These are phyloP conservation scores for Salix purpurea DNA, from an alignment of 345 rosid species.

Conservation along the genomic window DNA sequence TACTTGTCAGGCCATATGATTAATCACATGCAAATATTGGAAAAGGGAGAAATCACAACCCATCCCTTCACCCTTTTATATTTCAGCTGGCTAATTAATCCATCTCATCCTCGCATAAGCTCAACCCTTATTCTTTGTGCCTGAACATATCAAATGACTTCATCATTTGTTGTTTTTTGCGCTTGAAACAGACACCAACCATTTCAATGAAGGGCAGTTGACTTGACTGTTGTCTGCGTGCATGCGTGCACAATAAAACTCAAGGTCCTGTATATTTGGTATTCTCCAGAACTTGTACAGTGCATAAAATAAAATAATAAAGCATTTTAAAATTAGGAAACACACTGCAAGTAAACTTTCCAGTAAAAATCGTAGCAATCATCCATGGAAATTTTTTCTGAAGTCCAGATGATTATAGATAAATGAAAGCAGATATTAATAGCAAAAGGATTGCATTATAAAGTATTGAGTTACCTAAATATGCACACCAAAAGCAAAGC, in stretches of 20 bases:
- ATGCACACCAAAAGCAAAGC: neutral
- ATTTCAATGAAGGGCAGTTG: neutral
- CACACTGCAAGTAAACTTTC: neutral
- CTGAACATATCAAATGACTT: neutral
- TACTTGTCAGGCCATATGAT: neutral
- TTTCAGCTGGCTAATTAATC: neutral
- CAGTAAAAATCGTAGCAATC: neutral
- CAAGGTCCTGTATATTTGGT: neutral
- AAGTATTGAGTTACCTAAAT: neutral
- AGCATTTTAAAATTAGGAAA: neutral
- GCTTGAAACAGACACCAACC: neutral
- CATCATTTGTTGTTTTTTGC: neutral
- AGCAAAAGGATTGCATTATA: neutral
- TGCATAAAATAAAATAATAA: neutral
- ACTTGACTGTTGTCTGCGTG: neutral
- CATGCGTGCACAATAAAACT: neutral
- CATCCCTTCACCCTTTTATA: neutral
- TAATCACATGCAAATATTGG: neutral
- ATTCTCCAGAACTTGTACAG: neutral
- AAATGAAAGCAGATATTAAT: neutral
- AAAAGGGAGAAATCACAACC: neutral
- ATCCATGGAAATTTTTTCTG: neutral
- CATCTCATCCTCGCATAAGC: neutral
- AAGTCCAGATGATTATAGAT: neutral
- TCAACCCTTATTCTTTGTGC: neutral